These are phyloP conservation scores for Alternaria postmessia DNA, from an alignment of 2,329 filamentous ascomycete genomes.

Conservation along the genomic window DNA sequence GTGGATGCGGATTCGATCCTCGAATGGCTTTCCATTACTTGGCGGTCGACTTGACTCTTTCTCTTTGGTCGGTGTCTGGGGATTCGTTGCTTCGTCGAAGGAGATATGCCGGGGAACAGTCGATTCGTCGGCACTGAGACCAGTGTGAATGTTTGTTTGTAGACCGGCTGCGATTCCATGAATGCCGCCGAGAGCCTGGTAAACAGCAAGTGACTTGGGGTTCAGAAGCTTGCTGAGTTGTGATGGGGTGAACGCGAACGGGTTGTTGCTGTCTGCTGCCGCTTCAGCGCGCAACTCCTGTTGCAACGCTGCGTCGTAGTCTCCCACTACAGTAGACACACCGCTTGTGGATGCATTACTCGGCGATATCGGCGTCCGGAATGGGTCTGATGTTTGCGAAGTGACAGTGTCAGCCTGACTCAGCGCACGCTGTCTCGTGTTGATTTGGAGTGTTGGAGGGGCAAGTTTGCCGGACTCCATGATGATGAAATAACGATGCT, in stretches of 20 bases:
- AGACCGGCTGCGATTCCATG: conserved; percentile 62
- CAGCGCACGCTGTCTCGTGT: conserved; percentile 35
- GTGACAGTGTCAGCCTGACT: conserved; percentile 37
- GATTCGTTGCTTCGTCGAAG: conserved; percentile 60
- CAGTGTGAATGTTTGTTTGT: conserved; percentile 58
- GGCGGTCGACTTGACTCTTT: conserved; percentile 24
- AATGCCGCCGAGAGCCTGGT: conserved; percentile 63
- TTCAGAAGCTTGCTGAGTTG: conserved; percentile 64
- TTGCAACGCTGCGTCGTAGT: conserved; percentile 40
- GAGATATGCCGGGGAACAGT: conserved; percentile 56
- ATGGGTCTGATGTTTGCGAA: conserved; percentile 36
- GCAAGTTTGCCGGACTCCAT: conserved; percentile 40
- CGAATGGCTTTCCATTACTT: conserved; percentile 47
- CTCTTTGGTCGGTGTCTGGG: conserved; percentile 35
- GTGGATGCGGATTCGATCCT: conserved; percentile 68
- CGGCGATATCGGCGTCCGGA: conserved; percentile 34
- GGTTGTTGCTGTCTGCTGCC: conserved; percentile 51
- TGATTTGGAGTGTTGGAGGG: conserved; percentile 36
- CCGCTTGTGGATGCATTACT: conserved; percentile 32
- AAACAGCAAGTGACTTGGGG: conserved; percentile 59
- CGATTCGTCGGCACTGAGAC: conserved; percentile 62
- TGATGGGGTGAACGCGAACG: conserved; percentile 63
- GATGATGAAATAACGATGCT: neutral
- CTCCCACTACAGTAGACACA: conserved; percentile 30
- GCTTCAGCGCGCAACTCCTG: conserved; percentile 43